Base-by-base conservation (phyloP, 352 stramenopile species). In the Globisporangium yorkense region DNA sequence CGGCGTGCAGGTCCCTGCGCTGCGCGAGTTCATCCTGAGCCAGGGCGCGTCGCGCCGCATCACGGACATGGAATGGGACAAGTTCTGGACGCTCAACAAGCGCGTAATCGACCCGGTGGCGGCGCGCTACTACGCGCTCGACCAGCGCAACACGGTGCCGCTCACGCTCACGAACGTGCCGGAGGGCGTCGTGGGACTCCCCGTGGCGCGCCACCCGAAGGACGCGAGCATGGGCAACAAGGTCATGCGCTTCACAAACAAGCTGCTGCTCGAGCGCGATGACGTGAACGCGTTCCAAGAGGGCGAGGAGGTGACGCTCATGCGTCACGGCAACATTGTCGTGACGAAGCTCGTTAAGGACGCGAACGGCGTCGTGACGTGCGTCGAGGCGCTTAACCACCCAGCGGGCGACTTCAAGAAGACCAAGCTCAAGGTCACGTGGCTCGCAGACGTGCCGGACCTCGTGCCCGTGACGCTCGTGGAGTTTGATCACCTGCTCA, bases 81-180 rank as follows among this genome's bases (percentile, higher is more conserved):
- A 98, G 72, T 99, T 99, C 66, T 99, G 97, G 97, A 97, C 92
- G 13, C 84, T 98, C 59, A 99, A 99, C 88, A 99, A 99, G 84
- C 96, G 97, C 57, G 88, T 98, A 61, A 87, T 99, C 58, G 97
- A 99, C 75, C 92, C 92, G 13, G 88, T 76, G 16, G 91, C 96
- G 2, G 92, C 87, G 57, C 89, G 97, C 48, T 99, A 98, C 84
- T 99, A 99, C 77, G 97, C 94, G 12, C 79, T 99, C 54, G 92
- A 97, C 66, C 87, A 91, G 55, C 71, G 79, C 18, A 82, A 90
- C 37, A 82, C 89, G 35, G 94, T 97, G 31, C 76, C 70, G 2
- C 76, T 99, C 37, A 79, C 75, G 31, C 72, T 99, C 39, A 90
- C 79, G 55, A 92, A 90, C 63, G 71, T 94, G 39, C 60, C 67